Conservation (phyloP, 805 yeast species). For the Priceomyces fermenticarens region DNA sequence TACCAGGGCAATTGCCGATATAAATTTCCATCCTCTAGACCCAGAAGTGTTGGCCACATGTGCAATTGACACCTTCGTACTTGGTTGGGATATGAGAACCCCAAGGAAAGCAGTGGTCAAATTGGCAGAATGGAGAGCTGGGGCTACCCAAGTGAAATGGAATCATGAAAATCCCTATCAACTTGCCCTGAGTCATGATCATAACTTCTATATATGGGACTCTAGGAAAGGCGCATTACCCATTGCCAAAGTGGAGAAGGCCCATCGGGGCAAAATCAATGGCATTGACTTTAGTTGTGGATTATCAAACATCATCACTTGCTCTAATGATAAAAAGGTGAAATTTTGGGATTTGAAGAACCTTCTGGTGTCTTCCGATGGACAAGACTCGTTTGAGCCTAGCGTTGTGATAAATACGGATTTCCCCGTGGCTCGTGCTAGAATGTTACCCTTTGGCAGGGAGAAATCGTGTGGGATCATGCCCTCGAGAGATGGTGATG, state of each 20-base stretch:
- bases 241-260: conserved; percentile 53
- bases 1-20: conserved; percentile 91
- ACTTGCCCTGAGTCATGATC: conserved; percentile 84
- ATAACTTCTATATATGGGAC: conserved; percentile 84
- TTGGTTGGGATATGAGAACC: conserved; percentile 86
- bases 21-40: conserved; percentile 82
- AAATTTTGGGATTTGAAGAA: conserved; percentile 70
- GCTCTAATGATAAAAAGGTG: conserved; percentile 83
- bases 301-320: conserved; percentile 62
- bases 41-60: conserved; percentile 91
- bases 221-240: conserved; percentile 79
- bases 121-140: conserved; percentile 94
- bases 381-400: conserved; percentile 32
- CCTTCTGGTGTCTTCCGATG: conserved; percentile 14
- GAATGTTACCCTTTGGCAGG: conserved; percentile 85
- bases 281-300: conserved; percentile 80
- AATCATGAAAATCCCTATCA: conserved; percentile 70
- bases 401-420: conserved; percentile 61
- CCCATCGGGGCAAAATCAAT: conserved; percentile 84
- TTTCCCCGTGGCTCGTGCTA: conserved; percentile 86
- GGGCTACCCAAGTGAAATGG: conserved; percentile 96
- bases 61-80: conserved; percentile 83
- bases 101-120: conserved; percentile 70
- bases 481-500: conserved; percentile 86
- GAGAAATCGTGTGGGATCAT: conserved; percentile 73